Evolutionary conservation across 768 basidiomycete genomes (phyloP), one percentile per base, ranked within the genome.

Genomic region (Calocera cornea): DNA sequence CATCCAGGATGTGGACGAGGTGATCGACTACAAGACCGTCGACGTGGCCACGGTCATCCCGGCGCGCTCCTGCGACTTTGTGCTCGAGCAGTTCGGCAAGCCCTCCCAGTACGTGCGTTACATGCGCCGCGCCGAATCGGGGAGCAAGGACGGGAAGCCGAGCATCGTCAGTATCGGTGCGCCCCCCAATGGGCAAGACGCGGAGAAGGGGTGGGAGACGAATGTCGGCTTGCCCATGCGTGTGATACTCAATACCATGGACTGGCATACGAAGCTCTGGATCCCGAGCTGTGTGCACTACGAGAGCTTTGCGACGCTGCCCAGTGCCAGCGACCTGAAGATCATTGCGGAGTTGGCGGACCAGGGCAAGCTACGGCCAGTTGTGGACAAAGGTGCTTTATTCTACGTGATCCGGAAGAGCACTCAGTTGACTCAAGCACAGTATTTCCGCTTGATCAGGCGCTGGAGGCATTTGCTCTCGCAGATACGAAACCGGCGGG

Each of bases 1-100:
- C 31, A 33, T 60, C 27, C 11, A 60, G 54, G 54, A 60, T 31
- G 54, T 60, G 2, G 54, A 60, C 27, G 54, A 60, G 19, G 54
- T 60, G 54, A 60, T 60, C 27, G 54, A 60, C 54, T 60, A 60
- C 31, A 60, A 60, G 54, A 60, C 11, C 7, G 54, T 60, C 31
- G 54, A 60, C 31, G 14, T 27, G 7, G 54, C 24, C 14, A 27
- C 2, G 2, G 54, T 60, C 54, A 60, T 60, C 31, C 54, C 54
- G 2, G 54, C 54, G 27, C 27, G 31, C 54, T 60, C 54, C 2
- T 60, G 54, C 54, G 54, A 60, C 54, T 60, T 60, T 22, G 54
- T 33, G 14, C 54, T 60, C 14, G 54, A 60, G 11, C 54, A 60
- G 22, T 60, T 60, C 54, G 54, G 54, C 54, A 60, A 60, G 54